A percentile compares a stretch with the other conserved stretches of the same genome.
Conservation (phyloP, 768 basidiomycete genomes). For the Tylopilus rubrobrunneus region DNA sequence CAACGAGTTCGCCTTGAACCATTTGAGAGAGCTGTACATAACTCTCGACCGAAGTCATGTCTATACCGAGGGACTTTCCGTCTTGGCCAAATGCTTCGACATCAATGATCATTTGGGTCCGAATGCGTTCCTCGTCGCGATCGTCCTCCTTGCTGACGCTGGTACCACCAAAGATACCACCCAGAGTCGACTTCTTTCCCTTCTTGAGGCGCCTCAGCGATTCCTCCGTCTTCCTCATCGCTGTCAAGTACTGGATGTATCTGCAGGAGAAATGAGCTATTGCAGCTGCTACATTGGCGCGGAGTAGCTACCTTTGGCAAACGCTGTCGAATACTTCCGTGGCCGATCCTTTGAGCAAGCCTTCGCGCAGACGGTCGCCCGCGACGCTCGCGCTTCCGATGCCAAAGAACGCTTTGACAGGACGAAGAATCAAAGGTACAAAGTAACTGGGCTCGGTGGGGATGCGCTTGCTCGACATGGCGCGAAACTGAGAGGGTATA, state of each 20-base stretch:
- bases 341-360: conserved; percentile 47
- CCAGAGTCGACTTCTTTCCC: conserved; percentile 75
- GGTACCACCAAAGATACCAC: conserved; percentile 71
- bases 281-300: background rate
- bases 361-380: conserved; percentile 55
- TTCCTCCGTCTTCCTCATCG: conserved; percentile 92
- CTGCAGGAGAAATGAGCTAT: conserved; percentile 33
- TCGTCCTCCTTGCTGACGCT: conserved; percentile 52
- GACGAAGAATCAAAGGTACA: conserved; percentile 73
- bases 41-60: conserved; percentile 47
- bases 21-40: conserved; percentile 57
- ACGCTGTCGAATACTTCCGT: conserved; percentile 70
- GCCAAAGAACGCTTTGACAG: conserved; percentile 72
- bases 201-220: conserved; percentile 83
- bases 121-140: conserved; percentile 86
- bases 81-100: conserved; percentile 82
- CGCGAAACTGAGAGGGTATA: conserved; percentile 87
- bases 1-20: conserved; percentile 44
- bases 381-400: conserved; percentile 54
- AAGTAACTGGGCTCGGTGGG: conserved; percentile 86
- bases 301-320: conserved; percentile 49
- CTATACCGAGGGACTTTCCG: conserved; percentile 64
- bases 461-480: conserved; percentile 68
- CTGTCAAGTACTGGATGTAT: conserved; percentile 74
- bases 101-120: conserved; percentile 77